These are phyloP conservation scores for Lachancea nothofagi DNA, from an alignment of 805 yeast genomes.

Conservation along the genomic window DNA sequence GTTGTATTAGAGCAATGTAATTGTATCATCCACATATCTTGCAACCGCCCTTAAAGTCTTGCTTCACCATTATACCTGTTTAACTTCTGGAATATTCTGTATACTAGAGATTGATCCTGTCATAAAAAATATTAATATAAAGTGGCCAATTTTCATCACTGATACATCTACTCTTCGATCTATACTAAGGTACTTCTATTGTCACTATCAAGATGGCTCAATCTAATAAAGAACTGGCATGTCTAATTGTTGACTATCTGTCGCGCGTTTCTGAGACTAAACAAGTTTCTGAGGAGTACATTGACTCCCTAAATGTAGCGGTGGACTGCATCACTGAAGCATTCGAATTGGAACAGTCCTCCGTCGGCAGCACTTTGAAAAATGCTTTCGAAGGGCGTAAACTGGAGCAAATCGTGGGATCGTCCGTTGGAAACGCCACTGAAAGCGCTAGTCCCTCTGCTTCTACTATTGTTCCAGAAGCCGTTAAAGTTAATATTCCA, in stretches of 20 bases:
- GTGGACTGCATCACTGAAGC: slow-evolving; percentile 88
- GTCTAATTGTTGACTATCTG: slow-evolving; percentile 69
- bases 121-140: background rate
- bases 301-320: slow-evolving; percentile 89
- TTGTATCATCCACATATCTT: too few relatives aligned
- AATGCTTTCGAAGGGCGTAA: slow-evolving; percentile 43
- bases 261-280: slow-evolving; percentile 53
- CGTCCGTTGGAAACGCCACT: slow-evolving; percentile 23
- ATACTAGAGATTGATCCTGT: background rate
- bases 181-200: background rate
- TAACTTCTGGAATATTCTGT: slow-evolving; percentile 4
- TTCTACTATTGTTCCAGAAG: slow-evolving; percentile 12
- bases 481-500: slow-evolving; percentile 39
- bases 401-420: slow-evolving; percentile 44
- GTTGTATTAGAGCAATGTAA: too few relatives aligned
- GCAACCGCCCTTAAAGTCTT: too few relatives aligned
- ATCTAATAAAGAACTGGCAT: slow-evolving; percentile 60
- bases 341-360: slow-evolving; percentile 57
- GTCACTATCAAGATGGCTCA: slow-evolving; percentile 36
- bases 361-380: slow-evolving; percentile 32
- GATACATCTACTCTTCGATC: background rate
- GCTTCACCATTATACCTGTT: background rate
- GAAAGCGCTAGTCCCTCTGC: slow-evolving; percentile 10
- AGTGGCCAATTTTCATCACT: background rate
- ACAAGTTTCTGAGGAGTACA: slow-evolving; percentile 67